Base-by-base conservation (phyloP, 2,329 filamentous ascomycete genomes). In the Xylaria sp. region DNA sequence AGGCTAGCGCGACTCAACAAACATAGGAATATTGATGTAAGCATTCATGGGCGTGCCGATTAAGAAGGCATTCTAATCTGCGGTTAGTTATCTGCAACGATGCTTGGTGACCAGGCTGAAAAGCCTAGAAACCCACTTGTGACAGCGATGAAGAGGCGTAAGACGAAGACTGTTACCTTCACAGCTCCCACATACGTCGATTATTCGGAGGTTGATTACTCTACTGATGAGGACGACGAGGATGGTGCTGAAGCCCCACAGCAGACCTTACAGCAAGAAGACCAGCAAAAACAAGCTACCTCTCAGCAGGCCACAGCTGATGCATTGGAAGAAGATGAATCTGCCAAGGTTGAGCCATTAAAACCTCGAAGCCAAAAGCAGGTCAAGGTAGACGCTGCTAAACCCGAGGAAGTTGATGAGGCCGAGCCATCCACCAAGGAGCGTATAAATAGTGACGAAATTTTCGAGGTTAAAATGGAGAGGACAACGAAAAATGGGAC, bases 21-120 rank as follows among this genome's bases (percentile, higher is more conserved):
- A 78, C 95, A 99, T 78, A 87, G 95, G 73, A 99, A 99, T 73
- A 93, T 98, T 70, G 95, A 99, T 80, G 93, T 96, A 85, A 67
- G 91, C 66, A 37, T 53, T 21, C 37, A 44, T 19, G 4, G 8
- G n/a, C 4, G 17, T 51, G 38, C 17, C 33, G 29, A 35, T 19
- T 5, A 25, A 48, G 25, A 11, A 41, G n/a, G 31, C 13, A 48
- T 41, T 41, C 72, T 78, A 60, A 77, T 73, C 65, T 37, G 65
- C 58, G 35, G 74, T 49, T 74, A 88, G 84, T 76, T 88, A 29
- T 87, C 86, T 27, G 83, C 85, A 8, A 80, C 85, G 8, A 88
- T 88, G 86, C 79, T 88, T 43, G 83, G 83, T 38, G 86, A 88
- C 63, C 82, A 85, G 57, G 76, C 88, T 1, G 91, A 93, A 67